Base-by-base conservation (phyloP, 2,329 filamentous ascomycete species). In the Drechslera avenae region DNA sequence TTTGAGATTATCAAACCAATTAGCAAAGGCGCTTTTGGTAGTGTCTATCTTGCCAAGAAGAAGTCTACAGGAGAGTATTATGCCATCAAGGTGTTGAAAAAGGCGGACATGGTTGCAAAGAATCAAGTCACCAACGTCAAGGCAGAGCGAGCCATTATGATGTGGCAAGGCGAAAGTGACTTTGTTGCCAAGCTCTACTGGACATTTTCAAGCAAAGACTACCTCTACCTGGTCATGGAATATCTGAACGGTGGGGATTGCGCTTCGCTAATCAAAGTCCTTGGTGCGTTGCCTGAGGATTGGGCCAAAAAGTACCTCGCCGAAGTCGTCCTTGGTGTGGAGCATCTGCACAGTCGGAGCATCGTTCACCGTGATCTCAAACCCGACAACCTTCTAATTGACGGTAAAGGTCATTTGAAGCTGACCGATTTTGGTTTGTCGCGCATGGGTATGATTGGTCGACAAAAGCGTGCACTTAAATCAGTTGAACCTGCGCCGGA, bases 1-100 rank as follows among this genome's bases (percentile, higher is more conserved):
- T 99, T 99, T 63, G 94, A 99, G 72, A 96, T 99, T 62, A 96
- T 99, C 77, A 99, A 99, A 69, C 94, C 94, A 5, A 99, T 99
- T 75, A 99, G 94, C 76, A 97, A 97, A 75, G 94, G 94, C 41
- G 94, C 94, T 3, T 99, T 99, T 73, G 94, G 94, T 4, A 97
- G 94, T 71, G 94, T 99, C 6, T 99, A 99, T 69, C 78, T 99
- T 26, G 93, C 94, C 1, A 99, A 97, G 78, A 99, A 99, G 81
- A 97, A 97, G 74, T 94, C 91, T 0, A 99, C 95, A 0, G 93
- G 92, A 37, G 94, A 99, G 67, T 99, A 99, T 73, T 99, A 93
- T 72, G 94, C 94, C 8, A 97, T 99, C 78, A 99, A 99, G 71
- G 94, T 97, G 1, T 75, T 99, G 52, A 97, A 97, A 72, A 99